These are phyloP conservation scores for Kodamaea leandrae DNA, from an alignment of 805 yeast species.

Conservation along the genomic window DNA sequence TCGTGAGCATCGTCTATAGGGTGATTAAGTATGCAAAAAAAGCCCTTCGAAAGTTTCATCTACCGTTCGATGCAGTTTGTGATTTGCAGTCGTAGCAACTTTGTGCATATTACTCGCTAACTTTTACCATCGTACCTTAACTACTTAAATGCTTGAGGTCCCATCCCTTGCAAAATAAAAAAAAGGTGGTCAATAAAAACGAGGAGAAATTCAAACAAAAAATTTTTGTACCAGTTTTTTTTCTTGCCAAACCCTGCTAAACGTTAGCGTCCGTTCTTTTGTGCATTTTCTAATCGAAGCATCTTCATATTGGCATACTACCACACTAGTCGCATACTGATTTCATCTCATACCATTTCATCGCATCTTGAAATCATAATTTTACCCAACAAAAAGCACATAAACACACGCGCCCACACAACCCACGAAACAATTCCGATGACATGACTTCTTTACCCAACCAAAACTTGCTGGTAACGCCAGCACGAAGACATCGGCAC, in stretches of 20 bases:
- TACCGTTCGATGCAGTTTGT: neutral
- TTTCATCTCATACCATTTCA: neutral
- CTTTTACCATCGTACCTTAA: neutral
- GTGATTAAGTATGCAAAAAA: too few species aligned
- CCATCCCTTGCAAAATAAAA: neutral
- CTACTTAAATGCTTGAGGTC: neutral
- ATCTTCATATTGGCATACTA: neutral
- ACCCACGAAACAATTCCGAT: neutral
- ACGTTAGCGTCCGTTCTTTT: slow-evolving; percentile 11
- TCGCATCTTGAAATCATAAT: neutral
- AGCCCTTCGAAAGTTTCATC: too few species aligned
- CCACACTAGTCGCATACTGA: neutral
- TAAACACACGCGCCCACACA: neutral
- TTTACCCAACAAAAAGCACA: neutral
- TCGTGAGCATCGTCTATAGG: too few species aligned
- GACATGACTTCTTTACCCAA: slow-evolving; percentile 12
- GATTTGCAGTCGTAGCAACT: neutral
- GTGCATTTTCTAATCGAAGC: neutral
- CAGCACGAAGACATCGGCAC: slow-evolving; percentile 62
- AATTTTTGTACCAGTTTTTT: neutral
- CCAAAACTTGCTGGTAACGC: slow-evolving; percentile 10
- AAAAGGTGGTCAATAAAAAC: neutral
- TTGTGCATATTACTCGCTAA: neutral
- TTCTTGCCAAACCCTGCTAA: slow-evolving; percentile 1
- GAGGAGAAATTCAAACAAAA: slow-evolving; percentile 1